phyloP scores from a whole-genome alignment of 495 filamentous ascomycete species.

The Penicillium pancosmium region DNA sequence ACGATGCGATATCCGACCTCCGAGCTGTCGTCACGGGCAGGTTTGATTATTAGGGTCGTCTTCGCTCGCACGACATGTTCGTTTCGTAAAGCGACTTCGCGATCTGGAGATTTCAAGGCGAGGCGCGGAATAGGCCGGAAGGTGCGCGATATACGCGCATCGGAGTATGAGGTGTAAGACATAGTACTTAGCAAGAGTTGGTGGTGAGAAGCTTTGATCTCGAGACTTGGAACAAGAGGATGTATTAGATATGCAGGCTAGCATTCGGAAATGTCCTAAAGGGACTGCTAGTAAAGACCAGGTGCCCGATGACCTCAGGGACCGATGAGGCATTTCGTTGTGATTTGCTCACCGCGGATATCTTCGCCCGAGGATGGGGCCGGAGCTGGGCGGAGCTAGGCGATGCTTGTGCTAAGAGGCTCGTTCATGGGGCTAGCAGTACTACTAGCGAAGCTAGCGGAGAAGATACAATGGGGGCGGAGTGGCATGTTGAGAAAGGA shows the following conservation, averaged over 20 bases:
- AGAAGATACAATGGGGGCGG: too few species aligned
- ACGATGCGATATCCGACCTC: slow-evolving; percentile 29
- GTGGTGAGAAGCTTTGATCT: background rate
- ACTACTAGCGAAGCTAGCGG: too few species aligned
- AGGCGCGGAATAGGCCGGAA: slow-evolving; percentile 17
- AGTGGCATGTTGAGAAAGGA: too few species aligned
- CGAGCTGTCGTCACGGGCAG: slow-evolving; percentile 20
- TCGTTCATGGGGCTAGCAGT: background rate
- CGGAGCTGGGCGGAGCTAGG: background rate
- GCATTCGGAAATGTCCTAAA: background rate
- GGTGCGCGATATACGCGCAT: slow-evolving; percentile 16
- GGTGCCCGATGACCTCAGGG: slow-evolving; percentile 8
- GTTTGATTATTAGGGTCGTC: slow-evolving; percentile 24
- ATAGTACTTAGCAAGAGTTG: slow-evolving; percentile 5
- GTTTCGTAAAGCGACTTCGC: slow-evolving; percentile 28
- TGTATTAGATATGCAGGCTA: background rate
- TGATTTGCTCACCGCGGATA: background rate
- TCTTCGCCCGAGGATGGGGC: background rate
- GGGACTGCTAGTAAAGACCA: too few species aligned
- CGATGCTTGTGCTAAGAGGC: slow-evolving; percentile 1
- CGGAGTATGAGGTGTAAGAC: slow-evolving; percentile 23
- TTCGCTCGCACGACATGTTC: slow-evolving; percentile 26
- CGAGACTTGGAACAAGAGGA: background rate
- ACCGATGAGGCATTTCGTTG: slow-evolving; percentile 7
- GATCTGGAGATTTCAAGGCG: slow-evolving; percentile 23